Evolutionary conservation across 2,329 filamentous ascomycete species (phyloP), one percentile per base, ranked within the genome.

Genomic region (Diaporthe australafricana): DNA sequence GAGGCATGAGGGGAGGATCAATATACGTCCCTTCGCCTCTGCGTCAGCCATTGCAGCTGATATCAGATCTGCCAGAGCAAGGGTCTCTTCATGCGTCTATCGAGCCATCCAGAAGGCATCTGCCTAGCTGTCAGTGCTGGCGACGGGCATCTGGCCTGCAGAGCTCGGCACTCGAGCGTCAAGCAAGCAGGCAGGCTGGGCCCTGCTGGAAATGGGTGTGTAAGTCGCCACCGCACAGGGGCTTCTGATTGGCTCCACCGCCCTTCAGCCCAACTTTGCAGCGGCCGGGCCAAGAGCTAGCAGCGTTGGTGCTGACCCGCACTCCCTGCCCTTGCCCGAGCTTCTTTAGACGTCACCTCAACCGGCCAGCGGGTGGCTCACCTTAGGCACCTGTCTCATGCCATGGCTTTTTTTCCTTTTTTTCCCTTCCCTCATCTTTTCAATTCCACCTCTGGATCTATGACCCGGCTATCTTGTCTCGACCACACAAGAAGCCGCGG

Each of bases 341-440:
- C 66, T 72, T 70, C 52, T 73, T 72, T 70, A 56, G 63, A 60
- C 48, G 40, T 65, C 67, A 71, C 57, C 30, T 32, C 40, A 52
- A 68, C 40, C 42, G 22, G 20, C 40, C 42, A 32, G 20, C 40
- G 30, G 17, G 38, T 38, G 5, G 11, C 17, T 32, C 38, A 40
- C 38, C 38, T 40, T 11, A 40, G 6, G 6, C 38, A 40, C 14
- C 32, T 40, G 3, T 14, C 14, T 40, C 38, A 3, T 40, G 3
- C 38, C 38, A 40, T 40, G 6, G 32, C 32, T 9, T 35, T 5
- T 5, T 40, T 40, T 25, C n/a, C 57, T 63, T 25, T 22, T 35
- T 47, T 47, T 32, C 12, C 57, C 22, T 47, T 47, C 45, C 12
- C 57, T 35, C 27, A 5, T 9, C 42, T 48, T 25, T 35, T 12